Base-by-base conservation (phyloP, 1,139 yeast species). In the Geotrichum macrosporum region DNA sequence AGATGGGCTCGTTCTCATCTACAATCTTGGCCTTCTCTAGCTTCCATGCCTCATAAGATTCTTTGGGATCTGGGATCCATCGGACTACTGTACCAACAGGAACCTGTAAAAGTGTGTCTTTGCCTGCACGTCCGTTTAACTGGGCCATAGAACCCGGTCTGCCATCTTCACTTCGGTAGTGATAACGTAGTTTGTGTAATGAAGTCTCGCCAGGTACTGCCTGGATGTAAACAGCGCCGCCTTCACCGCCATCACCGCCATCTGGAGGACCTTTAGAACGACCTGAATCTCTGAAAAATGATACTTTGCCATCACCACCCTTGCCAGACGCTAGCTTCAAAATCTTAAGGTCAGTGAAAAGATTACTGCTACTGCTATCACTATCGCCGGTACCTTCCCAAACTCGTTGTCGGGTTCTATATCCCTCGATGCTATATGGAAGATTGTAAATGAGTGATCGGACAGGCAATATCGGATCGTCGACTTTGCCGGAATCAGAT, bases 201-300 rank as follows among this genome's bases (percentile, higher is more conserved):
- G 92, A 80, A 32, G 81, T 76, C 46, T 82, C 59, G 13, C 84
- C 85, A 37, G 77, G 79, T 1, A 82, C 81, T 2, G 95, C 95
- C 61, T 81, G 85, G 3, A 92, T 76, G 61, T 82, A 89, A 2
- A 92, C 76, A 47, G 84, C 75, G 1, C 98, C 98, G 10, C 98
- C 98, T 52, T 74, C 71, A 4, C 98, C 98, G 20, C 98, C 98
- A 65, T 92, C 97, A 13, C 98, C 98, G 20, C 98, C 98, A 64
- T 89, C 95, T 0, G 98, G 95, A 0, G 98, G 97, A 0, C 98
- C 98, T 16, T 75, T 73, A 0, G 95, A 75, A 36, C 86, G 70
- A 44, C 88, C 85, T 1, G 95, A 86, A 57, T 87, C 97, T 52
- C 95, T 70, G 54, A 83, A 76, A 63, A 92, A 92, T 0, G 96